Evolutionary conservation across 148 eudicot genomes (phyloP).

Genomic region (Cornus florida): DNA sequence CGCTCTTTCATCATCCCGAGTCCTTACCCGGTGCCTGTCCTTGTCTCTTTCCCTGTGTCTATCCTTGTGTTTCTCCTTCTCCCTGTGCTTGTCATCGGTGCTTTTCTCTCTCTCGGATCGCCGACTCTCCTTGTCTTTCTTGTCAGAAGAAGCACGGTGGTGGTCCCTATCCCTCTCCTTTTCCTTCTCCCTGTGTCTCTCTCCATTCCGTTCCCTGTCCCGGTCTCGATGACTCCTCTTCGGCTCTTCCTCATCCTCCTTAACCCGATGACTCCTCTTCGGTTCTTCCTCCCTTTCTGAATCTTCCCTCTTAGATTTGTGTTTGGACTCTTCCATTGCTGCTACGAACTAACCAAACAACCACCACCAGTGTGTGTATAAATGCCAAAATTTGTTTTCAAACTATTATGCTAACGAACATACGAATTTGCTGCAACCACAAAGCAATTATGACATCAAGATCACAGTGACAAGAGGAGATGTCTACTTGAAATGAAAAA

Average conservation of each 20-base stretch:
- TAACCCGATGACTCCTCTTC: slow-evolving; percentile 8
- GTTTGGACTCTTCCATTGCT: slow-evolving; percentile 35
- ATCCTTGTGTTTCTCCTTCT: slow-evolving; percentile 31
- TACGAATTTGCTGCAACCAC: slow-evolving; percentile 6
- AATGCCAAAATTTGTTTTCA: slow-evolving; percentile 21
- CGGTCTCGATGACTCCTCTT: slow-evolving; percentile 9
- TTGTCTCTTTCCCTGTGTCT: slow-evolving; percentile 30
- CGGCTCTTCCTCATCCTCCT: no score
- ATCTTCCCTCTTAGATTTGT: slow-evolving; percentile 40
- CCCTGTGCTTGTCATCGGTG: slow-evolving; percentile 34
- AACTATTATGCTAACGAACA: slow-evolving; percentile 3
- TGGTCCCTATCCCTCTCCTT: slow-evolving; percentile 20
- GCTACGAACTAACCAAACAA: slow-evolving; percentile 17
- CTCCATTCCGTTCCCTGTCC: slow-evolving; percentile 34
- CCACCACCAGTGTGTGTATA: neutral
- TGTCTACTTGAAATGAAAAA: neutral
- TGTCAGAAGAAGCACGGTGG: neutral
- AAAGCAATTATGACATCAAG: neutral
- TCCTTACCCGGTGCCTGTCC: slow-evolving; percentile 21
- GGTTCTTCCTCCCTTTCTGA: slow-evolving; percentile 32
- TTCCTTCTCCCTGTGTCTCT: slow-evolving; percentile 18
- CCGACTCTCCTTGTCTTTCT: slow-evolving; percentile 21
- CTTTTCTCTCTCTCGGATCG: slow-evolving; percentile 36
- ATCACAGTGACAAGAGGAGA: neutral
- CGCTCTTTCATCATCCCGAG: slow-evolving; percentile 24